phyloP scores from a whole-genome alignment of 2,329 filamentous ascomycete species.

The Emmonsiellopsis sp. region DNA sequence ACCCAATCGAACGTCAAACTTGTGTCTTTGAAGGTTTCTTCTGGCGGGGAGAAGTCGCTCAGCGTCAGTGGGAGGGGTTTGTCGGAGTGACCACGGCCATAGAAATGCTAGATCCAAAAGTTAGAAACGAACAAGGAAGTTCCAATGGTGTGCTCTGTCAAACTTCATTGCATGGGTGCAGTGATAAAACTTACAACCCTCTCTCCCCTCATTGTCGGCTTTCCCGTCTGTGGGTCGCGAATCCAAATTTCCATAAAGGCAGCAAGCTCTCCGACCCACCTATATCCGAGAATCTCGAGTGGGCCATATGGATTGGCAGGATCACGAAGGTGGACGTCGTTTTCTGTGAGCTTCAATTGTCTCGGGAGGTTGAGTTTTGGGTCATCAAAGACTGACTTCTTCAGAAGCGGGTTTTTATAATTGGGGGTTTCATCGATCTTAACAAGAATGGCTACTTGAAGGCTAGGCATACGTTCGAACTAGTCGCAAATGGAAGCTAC shows the following conservation, averaged over 20 bases:
- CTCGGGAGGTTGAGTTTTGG: neutral
- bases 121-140: neutral
- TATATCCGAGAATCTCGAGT: neutral
- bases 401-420: neutral
- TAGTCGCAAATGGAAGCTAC: neutral
- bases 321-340: neutral
- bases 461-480: neutral
- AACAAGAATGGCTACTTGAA: neutral
- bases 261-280: neutral
- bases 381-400: neutral
- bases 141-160: neutral
- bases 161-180: neutral
- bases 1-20: neutral
- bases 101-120: neutral
- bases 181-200: neutral
- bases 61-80: neutral
- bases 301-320: neutral
- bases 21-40: too few relatives aligned
- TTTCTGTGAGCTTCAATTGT: neutral
- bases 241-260: neutral
- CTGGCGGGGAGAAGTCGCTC: neutral
- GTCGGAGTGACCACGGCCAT: neutral
- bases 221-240: neutral
- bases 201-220: neutral
- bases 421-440: neutral